Conservation (phyloP, 257 asterid species). For the Nyctanthes arbortristis region DNA sequence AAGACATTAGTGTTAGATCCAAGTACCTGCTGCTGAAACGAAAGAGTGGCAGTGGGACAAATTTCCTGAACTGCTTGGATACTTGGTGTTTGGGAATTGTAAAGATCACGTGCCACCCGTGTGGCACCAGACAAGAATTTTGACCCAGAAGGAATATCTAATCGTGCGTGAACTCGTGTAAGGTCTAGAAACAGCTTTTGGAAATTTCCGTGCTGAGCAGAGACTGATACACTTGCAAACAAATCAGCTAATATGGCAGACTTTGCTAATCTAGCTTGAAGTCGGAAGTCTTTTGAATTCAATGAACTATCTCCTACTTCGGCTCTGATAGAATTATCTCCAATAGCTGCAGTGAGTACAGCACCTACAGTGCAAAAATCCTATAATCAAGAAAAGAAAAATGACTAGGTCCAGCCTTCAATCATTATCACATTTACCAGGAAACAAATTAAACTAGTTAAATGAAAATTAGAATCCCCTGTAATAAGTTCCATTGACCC, state of each 20-base stretch:
- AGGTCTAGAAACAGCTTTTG: conserved; percentile 66
- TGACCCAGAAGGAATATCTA: conserved; percentile 65
- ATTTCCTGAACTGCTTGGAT: conserved; percentile 52
- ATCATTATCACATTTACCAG: not conserved
- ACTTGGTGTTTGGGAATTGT: conserved; percentile 48
- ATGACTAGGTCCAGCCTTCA: not conserved
- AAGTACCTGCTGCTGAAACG: conserved; percentile 86
- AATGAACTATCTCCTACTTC: conserved; percentile 29
- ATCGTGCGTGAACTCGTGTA: conserved; percentile 53
- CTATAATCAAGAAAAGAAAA: conserved; percentile 4
- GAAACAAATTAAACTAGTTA: conserved; percentile 3
- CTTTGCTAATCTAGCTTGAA: conserved; percentile 45
- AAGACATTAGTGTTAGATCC: not conserved
- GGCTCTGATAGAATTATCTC: conserved; percentile 49
- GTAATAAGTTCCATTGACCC: not conserved
- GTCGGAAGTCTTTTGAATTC: conserved; percentile 24
- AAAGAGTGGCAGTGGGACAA: conserved; percentile 63
- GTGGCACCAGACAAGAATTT: conserved; percentile 54
- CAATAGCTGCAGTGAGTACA: conserved; percentile 54
- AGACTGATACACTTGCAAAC: conserved; percentile 58
- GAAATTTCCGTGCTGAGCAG: conserved; percentile 76
- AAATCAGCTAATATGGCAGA: conserved; percentile 59
- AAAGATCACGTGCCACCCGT: conserved; percentile 54
- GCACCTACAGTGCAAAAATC: conserved; percentile 43
- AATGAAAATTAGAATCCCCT: not conserved